These are phyloP conservation scores for Nigrospora osmanthi DNA, from an alignment of 2,329 filamentous ascomycete species.

Conservation along the genomic window DNA sequence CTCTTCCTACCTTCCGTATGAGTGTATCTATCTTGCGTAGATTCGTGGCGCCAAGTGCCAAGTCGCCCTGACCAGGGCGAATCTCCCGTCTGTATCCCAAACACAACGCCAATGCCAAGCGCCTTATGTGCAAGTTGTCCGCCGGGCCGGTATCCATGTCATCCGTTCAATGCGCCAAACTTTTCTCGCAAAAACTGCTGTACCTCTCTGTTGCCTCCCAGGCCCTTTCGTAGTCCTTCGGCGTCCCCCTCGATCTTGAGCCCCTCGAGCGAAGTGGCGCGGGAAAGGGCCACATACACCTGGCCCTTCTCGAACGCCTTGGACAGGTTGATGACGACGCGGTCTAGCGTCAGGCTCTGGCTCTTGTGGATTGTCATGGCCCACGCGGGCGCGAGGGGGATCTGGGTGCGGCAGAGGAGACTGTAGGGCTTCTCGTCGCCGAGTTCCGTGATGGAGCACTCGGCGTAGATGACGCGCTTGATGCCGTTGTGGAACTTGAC, in stretches of 20 bases:
- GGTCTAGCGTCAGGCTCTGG: slow-evolving; percentile 55
- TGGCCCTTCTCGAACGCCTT: slow-evolving; percentile 45
- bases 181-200: slow-evolving; percentile 23
- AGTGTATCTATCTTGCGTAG: no score
- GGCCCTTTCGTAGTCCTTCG: slow-evolving; percentile 15
- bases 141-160: neutral
- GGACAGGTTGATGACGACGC: slow-evolving; percentile 44
- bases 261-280: slow-evolving; percentile 39
- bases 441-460: slow-evolving; percentile 39
- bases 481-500: slow-evolving; percentile 44
- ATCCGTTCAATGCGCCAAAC: slow-evolving; percentile 18
- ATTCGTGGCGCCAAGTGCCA: no score
- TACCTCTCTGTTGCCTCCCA: slow-evolving; percentile 24
- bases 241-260: slow-evolving; percentile 25
- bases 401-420: slow-evolving; percentile 47
- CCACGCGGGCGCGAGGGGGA: slow-evolving; percentile 53
- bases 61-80: no score
- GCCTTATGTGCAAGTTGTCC: no score
- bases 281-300: slow-evolving; percentile 50
- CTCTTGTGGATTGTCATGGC: slow-evolving; percentile 57
- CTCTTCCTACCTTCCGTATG: no score
- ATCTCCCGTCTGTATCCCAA: no score
- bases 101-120: no score
- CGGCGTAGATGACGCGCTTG: slow-evolving; percentile 37
- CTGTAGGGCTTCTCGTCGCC: slow-evolving; percentile 37